These are phyloP conservation scores for Lenzites betulinus DNA, from an alignment of 768 basidiomycete species.

Conservation along the genomic window DNA sequence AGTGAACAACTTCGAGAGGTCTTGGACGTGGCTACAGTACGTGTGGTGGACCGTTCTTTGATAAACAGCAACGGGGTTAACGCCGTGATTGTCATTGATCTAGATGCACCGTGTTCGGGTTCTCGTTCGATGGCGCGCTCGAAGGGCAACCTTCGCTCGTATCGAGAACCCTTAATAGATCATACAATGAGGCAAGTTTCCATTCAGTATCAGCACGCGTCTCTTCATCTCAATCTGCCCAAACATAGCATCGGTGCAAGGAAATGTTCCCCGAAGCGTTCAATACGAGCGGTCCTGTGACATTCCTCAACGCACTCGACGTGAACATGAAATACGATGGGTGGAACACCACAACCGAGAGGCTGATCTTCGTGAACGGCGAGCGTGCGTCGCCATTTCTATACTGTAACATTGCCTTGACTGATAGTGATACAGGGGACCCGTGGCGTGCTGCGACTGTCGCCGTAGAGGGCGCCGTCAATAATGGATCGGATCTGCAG, in stretches of 20 bases:
- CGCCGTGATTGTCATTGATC: not conserved
- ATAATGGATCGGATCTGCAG: slow-evolving; percentile 49
- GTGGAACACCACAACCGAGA: slow-evolving; percentile 59
- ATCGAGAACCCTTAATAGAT: slow-evolving; percentile 49
- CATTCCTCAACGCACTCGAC: slow-evolving; percentile 39
- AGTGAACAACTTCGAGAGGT: slow-evolving; percentile 50
- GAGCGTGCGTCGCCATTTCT: slow-evolving; percentile 46
- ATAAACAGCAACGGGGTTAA: slow-evolving; percentile 35
- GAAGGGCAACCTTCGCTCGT: slow-evolving; percentile 42
- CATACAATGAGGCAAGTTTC: slow-evolving; percentile 49
- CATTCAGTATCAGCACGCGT: too few relatives aligned
- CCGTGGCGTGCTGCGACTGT: slow-evolving; percentile 73
- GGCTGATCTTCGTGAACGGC: slow-evolving; percentile 71
- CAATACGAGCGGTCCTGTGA: slow-evolving; percentile 41
- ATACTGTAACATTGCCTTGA: not conserved
- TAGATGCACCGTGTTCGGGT: slow-evolving; percentile 74
- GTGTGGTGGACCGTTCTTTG: slow-evolving; percentile 42
- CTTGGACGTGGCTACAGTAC: slow-evolving; percentile 72
- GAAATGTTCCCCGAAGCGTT: slow-evolving; percentile 64
- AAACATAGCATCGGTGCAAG: slow-evolving; percentile 57
- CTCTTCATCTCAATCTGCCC: not conserved
- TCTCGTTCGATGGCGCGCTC: slow-evolving; percentile 37
- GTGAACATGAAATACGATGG: slow-evolving; percentile 57
- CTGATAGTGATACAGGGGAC: slow-evolving; percentile 47
- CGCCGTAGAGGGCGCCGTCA: slow-evolving; percentile 50